phyloP scores from a whole-genome alignment of 495 filamentous ascomycete genomes.

The Neurospora hispaniola region DNA sequence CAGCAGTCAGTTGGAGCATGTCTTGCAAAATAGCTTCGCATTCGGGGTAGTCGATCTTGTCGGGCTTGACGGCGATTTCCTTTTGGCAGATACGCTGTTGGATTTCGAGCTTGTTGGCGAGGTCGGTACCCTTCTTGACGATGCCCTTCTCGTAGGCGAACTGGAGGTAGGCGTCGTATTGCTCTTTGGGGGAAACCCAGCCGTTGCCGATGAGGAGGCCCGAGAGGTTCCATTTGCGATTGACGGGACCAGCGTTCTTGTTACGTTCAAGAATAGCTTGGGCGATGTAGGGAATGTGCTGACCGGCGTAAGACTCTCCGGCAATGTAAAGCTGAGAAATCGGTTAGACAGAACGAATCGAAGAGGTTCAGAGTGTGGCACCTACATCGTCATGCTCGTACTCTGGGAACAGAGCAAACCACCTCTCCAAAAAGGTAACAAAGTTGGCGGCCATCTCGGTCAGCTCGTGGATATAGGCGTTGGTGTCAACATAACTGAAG shows the following conservation, averaged over 20 bases:
- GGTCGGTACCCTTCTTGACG: slow-evolving; percentile 51
- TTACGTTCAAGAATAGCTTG: slow-evolving; percentile 81
- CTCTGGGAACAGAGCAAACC: slow-evolving; percentile 81
- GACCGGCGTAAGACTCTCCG: slow-evolving; percentile 93
- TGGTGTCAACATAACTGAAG: slow-evolving; percentile 85
- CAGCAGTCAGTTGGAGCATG: slow-evolving; percentile 50
- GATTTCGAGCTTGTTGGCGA: slow-evolving; percentile 47
- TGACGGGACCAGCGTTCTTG: slow-evolving; percentile 26
- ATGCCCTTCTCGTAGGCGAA: slow-evolving; percentile 68
- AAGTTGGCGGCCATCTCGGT: slow-evolving; percentile 85
- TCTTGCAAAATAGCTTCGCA: slow-evolving; percentile 69
- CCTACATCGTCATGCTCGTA: slow-evolving; percentile 88
- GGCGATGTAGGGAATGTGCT: slow-evolving; percentile 95
- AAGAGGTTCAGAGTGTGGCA: slow-evolving; percentile 6
- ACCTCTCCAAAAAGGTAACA: slow-evolving; percentile 79
- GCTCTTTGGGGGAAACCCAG: slow-evolving; percentile 83
- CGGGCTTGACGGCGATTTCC: slow-evolving; percentile 49
- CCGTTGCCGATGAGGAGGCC: slow-evolving; percentile 94
- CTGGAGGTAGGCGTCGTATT: slow-evolving; percentile 79
- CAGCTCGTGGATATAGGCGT: slow-evolving; percentile 76
- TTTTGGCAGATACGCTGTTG: slow-evolving; percentile 45
- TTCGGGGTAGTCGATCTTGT: slow-evolving; percentile 50
- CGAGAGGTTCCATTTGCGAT: slow-evolving; percentile 63
- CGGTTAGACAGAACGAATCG: slow-evolving; percentile 5
- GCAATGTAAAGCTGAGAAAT: slow-evolving; percentile 73